Conservation (phyloP, 805 yeast genomes). For the Dipodascopsis uninucleata region DNA sequence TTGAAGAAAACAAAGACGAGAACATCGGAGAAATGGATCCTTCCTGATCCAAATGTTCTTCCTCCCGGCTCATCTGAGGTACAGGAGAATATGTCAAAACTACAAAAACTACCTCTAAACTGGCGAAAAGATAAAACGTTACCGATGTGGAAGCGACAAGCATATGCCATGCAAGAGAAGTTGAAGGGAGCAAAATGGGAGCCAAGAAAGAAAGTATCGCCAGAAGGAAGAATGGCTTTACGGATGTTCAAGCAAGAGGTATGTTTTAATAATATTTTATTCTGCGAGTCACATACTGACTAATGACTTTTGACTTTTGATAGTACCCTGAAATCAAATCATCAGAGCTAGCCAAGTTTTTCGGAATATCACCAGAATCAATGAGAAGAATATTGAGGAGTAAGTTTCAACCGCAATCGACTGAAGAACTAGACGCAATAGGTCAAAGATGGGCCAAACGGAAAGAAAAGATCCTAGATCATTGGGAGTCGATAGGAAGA, state of each 20-base stretch:
- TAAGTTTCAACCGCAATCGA: slow-evolving; percentile 64
- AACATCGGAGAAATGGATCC: no score
- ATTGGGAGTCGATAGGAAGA: slow-evolving; percentile 17
- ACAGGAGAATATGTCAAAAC: no score
- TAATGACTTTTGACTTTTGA: not conserved
- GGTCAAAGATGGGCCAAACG: slow-evolving; percentile 53
- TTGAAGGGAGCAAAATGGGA: slow-evolving; percentile 59
- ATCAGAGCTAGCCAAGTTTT: slow-evolving; percentile 57
- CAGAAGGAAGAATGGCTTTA: slow-evolving; percentile 66
- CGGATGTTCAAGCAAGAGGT: slow-evolving; percentile 49
- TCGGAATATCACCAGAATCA: slow-evolving; percentile 75
- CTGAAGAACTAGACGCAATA: slow-evolving; percentile 44
- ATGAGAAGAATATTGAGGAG: slow-evolving; percentile 74
- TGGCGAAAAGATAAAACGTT: slow-evolving; percentile 44
- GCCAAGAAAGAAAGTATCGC: slow-evolving; percentile 62
- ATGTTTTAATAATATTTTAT: slow-evolving; percentile 5
- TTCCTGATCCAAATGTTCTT: no score
- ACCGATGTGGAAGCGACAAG: slow-evolving; percentile 73
- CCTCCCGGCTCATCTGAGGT: not conserved
- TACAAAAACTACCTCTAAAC: slow-evolving; percentile 45
- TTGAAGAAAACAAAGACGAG: no score
- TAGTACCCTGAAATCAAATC: slow-evolving; percentile 58
- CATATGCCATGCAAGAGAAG: slow-evolving; percentile 58
- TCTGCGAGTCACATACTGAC: no score
- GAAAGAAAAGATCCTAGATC: slow-evolving; percentile 35